Evolutionary conservation across 768 basidiomycete genomes (phyloP), one percentile per base, ranked within the genome.

Genomic region (Macrolepiota dolichaula): DNA sequence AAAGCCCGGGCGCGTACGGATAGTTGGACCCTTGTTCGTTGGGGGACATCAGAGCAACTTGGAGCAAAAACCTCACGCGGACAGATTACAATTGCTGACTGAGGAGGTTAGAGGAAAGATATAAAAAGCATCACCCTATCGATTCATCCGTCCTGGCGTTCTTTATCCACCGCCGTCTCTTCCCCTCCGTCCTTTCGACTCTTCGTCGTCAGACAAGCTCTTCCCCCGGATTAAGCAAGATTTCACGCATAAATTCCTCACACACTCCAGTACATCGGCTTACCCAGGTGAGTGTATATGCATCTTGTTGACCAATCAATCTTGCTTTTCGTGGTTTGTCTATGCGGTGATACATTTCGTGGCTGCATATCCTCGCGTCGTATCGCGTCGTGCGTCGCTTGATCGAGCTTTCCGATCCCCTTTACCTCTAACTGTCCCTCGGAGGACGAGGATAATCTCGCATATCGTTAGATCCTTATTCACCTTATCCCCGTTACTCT

Each of bases 81-180:
- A 44, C 17, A 44, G 42, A n/a, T 3, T 7, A 44, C 17, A 44
- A 19, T 38, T 55, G 29, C 52, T 51, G 50, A 51, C 46, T 38
- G 44, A 55, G 46, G 51, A 51, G 47, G 35, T 15, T 44, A 15
- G 24, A 24, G 47, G n/a, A 44, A n/a, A 44, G 32, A 49, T 58
- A 64, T 57, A 64, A 61, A 62, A 52, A 44, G 44, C 62, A 22
- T 42, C 44, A 54, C 51, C 61, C 27, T n/a, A 38, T 58, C 56
- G 49, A 35, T 52, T 63, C 29, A 53, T 37, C 42, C 68, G 64
- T 61, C 53, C 68, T 71, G 68, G 68, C 70, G 62, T 65, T 56
- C 53, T 63, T 56, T 36, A 57, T 59, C 59, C 44, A 63, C 40
- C 56, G 55, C 51, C 53, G 49, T 29, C 61, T 61, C 38, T 40